Evolutionary conservation across 208 protist species (phyloP).

Genomic region (Leishmania turanica): DNA sequence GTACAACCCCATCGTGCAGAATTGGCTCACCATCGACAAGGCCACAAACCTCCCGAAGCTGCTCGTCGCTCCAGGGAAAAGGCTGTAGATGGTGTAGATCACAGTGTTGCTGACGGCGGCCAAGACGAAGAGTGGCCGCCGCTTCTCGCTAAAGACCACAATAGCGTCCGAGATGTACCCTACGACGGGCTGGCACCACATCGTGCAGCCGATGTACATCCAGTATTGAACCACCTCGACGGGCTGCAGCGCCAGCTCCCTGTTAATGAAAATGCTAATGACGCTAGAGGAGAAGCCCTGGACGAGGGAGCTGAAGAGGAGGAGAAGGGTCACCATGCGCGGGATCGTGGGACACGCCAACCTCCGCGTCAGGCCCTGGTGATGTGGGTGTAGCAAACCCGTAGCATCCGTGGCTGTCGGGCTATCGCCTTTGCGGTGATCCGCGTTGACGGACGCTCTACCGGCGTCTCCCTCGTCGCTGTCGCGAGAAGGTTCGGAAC

Average conservation of each 20-base stretch:
- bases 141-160: constrained; percentile 38
- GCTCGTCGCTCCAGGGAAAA: constrained; percentile 1
- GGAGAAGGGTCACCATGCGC: constrained; percentile 31
- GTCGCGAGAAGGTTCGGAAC: not conserved
- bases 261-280: constrained; percentile 43
- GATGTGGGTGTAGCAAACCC: not conserved
- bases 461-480: not conserved
- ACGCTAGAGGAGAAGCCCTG: constrained; percentile 37
- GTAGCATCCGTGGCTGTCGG: not conserved
- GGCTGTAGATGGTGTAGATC: constrained; percentile 34
- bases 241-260: constrained; percentile 29
- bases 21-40: constrained; percentile 32
- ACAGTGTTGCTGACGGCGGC: constrained; percentile 27
- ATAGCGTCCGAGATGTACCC: constrained; percentile 46
- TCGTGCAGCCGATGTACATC: constrained; percentile 40
- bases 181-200: constrained; percentile 35
- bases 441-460: not conserved
- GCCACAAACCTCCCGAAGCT: constrained; percentile 28
- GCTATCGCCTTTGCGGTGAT: not conserved
- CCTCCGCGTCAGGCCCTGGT: not conserved
- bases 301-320: constrained; percentile 34
- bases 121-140: constrained; percentile 44
- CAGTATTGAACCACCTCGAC: constrained; percentile 44
- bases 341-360: constrained; percentile 28
- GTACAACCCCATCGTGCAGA: constrained; percentile 47